Conservation (phyloP, 1,284 basidiomycete genomes). For the Waitea zeae region DNA sequence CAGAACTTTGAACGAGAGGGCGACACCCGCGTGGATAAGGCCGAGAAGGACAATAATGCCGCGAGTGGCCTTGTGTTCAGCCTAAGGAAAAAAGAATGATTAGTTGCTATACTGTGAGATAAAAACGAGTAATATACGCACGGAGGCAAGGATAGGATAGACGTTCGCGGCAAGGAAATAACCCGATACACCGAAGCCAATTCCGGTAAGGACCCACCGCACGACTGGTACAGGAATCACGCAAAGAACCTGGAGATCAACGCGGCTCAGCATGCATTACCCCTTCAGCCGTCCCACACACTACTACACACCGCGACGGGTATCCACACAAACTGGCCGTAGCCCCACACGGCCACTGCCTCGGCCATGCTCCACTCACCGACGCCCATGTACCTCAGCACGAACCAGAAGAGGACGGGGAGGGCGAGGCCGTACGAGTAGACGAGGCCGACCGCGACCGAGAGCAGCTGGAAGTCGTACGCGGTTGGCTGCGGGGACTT, state of each 20-base stretch:
- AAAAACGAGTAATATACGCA: constrained; percentile 20
- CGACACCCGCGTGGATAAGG: constrained; percentile 54
- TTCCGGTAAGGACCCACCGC: constrained; percentile 62
- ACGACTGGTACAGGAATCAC: constrained; percentile 65
- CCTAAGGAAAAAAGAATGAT: constrained; percentile 20
- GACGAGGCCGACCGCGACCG: constrained; percentile 66
- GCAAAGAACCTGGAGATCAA: constrained; percentile 63
- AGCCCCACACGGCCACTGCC: constrained; percentile 58
- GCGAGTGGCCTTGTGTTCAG: constrained; percentile 71
- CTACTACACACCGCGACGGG: constrained; percentile 45
- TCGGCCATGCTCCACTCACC: constrained; percentile 78
- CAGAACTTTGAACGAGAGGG: constrained; percentile 69
- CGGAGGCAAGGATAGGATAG: constrained; percentile 77
- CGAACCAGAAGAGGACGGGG: constrained; percentile 66
- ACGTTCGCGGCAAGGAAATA: constrained; percentile 75
- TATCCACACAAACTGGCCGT: constrained; percentile 63
- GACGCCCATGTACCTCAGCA: constrained; percentile 68
- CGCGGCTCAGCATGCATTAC: constrained; percentile 1
- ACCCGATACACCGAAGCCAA: constrained; percentile 62
- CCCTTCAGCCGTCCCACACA: not conserved
- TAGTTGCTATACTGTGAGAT: constrained; percentile 1
- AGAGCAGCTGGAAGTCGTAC: constrained; percentile 75
- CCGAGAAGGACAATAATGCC: constrained; percentile 62
- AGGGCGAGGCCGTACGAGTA: constrained; percentile 75
- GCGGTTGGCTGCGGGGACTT: constrained; percentile 29